Conservation (phyloP, 306 rosid genomes). For the Notholithocarpus densiflorus region DNA sequence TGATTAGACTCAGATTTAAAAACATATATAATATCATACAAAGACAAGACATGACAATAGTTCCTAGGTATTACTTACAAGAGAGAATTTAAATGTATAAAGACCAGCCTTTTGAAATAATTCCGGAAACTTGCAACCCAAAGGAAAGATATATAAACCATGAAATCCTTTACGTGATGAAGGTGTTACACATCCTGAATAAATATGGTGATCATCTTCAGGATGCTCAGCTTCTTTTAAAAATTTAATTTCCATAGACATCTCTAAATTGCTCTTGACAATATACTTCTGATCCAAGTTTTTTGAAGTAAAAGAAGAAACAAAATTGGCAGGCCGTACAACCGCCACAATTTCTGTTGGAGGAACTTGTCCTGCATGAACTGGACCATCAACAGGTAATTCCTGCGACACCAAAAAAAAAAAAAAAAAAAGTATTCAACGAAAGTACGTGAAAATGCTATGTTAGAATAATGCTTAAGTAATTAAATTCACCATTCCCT, state of each 20-base stretch:
- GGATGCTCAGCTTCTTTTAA: neutral
- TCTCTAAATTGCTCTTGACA: slow-evolving; percentile 20
- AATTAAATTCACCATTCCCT: too few relatives aligned
- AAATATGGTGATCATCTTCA: neutral
- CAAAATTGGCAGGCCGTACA: slow-evolving; percentile 31
- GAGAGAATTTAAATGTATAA: slow-evolving; percentile 38
- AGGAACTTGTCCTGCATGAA: slow-evolving; percentile 38
- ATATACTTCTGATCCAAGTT: slow-evolving; percentile 36
- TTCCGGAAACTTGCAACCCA: slow-evolving; percentile 11
- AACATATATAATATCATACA: neutral
- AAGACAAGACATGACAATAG: neutral
- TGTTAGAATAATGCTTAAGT: too few relatives aligned
- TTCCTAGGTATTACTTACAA: slow-evolving; percentile 29
- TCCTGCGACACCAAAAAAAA: slow-evolving; percentile 20
- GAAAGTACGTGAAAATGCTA: neutral
- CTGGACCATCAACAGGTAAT: slow-evolving; percentile 16
- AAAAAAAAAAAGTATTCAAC: neutral
- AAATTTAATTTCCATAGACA: slow-evolving; percentile 30
- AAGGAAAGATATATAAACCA: slow-evolving; percentile 37
- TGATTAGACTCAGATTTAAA: neutral
- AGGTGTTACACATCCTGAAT: slow-evolving; percentile 9
- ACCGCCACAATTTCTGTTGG: slow-evolving; percentile 36
- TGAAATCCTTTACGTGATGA: slow-evolving; percentile 23
- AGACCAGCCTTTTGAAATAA: slow-evolving; percentile 31
- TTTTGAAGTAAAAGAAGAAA: slow-evolving; percentile 1